Evolutionary conservation across 2,329 filamentous ascomycete species (phyloP), one percentile per base, ranked within the genome.

Genomic region (Monilinia vaccinii-corymbosi): DNA sequence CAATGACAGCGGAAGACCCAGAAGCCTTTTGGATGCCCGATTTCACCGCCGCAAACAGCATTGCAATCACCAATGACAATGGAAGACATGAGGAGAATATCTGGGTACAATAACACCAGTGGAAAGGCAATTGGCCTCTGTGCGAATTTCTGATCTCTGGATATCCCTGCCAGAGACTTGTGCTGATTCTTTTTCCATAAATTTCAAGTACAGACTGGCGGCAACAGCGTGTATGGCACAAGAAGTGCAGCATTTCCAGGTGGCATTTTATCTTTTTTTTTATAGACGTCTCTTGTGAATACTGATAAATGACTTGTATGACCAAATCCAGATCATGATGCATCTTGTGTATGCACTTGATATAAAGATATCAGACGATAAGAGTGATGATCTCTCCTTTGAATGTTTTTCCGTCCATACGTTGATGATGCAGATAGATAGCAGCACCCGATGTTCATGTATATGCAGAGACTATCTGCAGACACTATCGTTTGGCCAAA

Each of bases 1-100:
- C 79, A 49, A 73, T 79, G 32, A 75, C 77, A 8, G 74, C 79
- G 64, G 75, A 81, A 11, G 81, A 84, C 44, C 71, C 73, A 18
- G 73, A 76, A 32, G 60, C 63, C 10, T 74, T 73, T 60, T 77
- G 75, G 75, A 75, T 75, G 68, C 72, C 70, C 64, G 73, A 71
- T 55, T 76, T 74, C 61, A 51, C 66, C 14, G 31, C 25, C 14
- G 45, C 66, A 2, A 67, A 61, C 25, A 63, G 49, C 40, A 48
- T 63, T 25, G 45, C 64, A 10, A 48, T 66, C 21, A 61, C 61
- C 25, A 60, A 59, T 28, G 57, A 52, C 18, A 66, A 46, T 61
- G 64, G 67, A 48, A 38, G 66, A 60, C 58, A 63, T 25, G 69
- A 69, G 50, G 66, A 71, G 48, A 66, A 65, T 60, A 58, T 68